These are phyloP conservation scores for Phytophthora pinifolia DNA, from an alignment of 352 stramenopile species.

Conservation along the genomic window DNA sequence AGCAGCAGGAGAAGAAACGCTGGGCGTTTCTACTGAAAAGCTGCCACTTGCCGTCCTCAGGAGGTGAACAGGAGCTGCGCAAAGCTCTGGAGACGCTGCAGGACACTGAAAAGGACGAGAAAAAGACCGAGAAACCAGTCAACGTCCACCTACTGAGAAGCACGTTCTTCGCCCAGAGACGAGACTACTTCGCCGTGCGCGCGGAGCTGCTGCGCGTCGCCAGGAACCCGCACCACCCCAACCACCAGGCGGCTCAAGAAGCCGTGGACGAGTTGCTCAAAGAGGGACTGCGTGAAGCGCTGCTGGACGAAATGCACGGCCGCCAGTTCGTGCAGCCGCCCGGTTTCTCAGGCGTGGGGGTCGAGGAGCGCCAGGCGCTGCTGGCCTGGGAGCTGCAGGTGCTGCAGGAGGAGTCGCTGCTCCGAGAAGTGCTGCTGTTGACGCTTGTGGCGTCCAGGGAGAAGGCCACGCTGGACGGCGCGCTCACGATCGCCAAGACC, in stretches of 20 bases:
- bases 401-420: slow-evolving; percentile 54
- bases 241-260: slow-evolving; percentile 37
- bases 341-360: slow-evolving; percentile 35
- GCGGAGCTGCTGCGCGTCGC: slow-evolving; percentile 56
- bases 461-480: slow-evolving; percentile 30
- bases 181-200: slow-evolving; percentile 52
- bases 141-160: slow-evolving; percentile 27
- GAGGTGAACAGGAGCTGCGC: slow-evolving; percentile 21
- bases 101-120: slow-evolving; percentile 12
- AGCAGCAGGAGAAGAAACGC: slow-evolving; percentile 14
- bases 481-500: slow-evolving; percentile 38
- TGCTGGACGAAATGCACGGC: slow-evolving; percentile 58
- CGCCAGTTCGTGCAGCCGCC: slow-evolving; percentile 39
- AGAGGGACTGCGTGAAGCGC: slow-evolving; percentile 55
- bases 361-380: slow-evolving; percentile 33
- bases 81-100: slow-evolving; percentile 28
- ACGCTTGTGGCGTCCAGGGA: slow-evolving; percentile 45
- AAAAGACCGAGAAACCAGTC: slow-evolving; percentile 22
- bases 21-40: slow-evolving; percentile 36
- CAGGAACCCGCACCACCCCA: slow-evolving; percentile 35
- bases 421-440: slow-evolving; percentile 60
- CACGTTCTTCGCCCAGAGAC: slow-evolving; percentile 42
- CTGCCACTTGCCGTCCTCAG: slow-evolving; percentile 37
- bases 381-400: slow-evolving; percentile 57
- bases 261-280: slow-evolving; percentile 47